Evolutionary conservation across 1,284 basidiomycete species (phyloP).

Genomic region (Marasmius tenuissimus): DNA sequence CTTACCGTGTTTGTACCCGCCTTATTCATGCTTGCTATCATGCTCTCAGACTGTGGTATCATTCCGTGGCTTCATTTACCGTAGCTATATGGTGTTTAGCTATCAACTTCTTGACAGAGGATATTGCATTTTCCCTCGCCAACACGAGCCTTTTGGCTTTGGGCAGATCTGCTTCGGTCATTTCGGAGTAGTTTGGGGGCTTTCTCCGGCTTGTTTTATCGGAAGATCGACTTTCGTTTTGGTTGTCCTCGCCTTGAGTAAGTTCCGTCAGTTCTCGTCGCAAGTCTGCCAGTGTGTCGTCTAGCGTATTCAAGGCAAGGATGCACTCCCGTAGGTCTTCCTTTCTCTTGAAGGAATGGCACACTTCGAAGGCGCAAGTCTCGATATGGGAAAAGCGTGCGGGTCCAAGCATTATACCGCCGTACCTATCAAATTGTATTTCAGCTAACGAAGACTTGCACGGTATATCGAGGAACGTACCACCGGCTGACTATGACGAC

Average conservation of each 20-base stretch:
- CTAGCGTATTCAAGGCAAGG: slow-evolving; percentile 57
- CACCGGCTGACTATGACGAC: slow-evolving; percentile 76
- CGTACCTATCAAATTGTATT: slow-evolving; percentile 55
- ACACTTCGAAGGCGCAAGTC: slow-evolving; percentile 71
- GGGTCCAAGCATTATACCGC: slow-evolving; percentile 65
- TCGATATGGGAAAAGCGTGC: slow-evolving; percentile 80
- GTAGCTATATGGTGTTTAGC: slow-evolving; percentile 20
- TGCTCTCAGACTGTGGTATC: neutral
- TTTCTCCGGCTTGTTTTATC: slow-evolving; percentile 19
- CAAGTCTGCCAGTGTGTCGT: slow-evolving; percentile 56
- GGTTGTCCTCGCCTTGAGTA: slow-evolving; percentile 1
- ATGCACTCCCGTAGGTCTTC: slow-evolving; percentile 66
- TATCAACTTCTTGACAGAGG: slow-evolving; percentile 25
- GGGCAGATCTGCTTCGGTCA: slow-evolving; percentile 40
- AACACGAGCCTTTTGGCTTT: slow-evolving; percentile 48
- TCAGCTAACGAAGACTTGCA: neutral
- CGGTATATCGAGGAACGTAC: slow-evolving; percentile 37
- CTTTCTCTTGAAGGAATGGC: slow-evolving; percentile 59
- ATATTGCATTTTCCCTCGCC: slow-evolving; percentile 45
- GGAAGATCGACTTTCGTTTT: neutral
- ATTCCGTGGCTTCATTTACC: neutral
- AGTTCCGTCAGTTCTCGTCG: slow-evolving; percentile 47
- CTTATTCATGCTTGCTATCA: no score
- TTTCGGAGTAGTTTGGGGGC: slow-evolving; percentile 34
- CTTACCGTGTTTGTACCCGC: no score